Conservation (phyloP, 2,329 filamentous ascomycete genomes). For the Alternaria brassicae region DNA sequence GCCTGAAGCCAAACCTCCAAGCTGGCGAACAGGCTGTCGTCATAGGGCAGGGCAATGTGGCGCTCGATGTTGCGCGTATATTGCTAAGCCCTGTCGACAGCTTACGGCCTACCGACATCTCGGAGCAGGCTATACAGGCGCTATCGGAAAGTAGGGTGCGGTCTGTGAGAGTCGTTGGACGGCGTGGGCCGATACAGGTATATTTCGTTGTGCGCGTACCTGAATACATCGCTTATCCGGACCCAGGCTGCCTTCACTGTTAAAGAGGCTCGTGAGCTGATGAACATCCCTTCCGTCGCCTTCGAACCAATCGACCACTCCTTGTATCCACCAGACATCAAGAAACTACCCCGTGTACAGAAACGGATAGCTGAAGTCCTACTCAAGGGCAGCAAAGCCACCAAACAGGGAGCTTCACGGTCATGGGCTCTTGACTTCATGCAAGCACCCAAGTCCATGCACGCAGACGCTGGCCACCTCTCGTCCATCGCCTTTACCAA, state of each 20-base stretch:
- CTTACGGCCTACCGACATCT: constrained; percentile 85
- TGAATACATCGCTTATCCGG: neutral
- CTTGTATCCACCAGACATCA: constrained; percentile 72
- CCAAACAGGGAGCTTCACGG: constrained; percentile 61
- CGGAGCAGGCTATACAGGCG: constrained; percentile 78
- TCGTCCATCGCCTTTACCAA: constrained; percentile 72
- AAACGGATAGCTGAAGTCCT: constrained; percentile 83
- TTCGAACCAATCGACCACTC: constrained; percentile 73
- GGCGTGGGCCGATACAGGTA: constrained; percentile 87
- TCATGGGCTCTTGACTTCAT: constrained; percentile 88
- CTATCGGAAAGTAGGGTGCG: constrained; percentile 76
- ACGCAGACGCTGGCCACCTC: constrained; percentile 61
- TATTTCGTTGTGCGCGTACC: constrained; percentile 19
- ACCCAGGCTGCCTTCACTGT: constrained; percentile 87
- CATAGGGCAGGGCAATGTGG: constrained; percentile 95
- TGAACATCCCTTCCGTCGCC: constrained; percentile 74
- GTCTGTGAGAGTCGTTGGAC: constrained; percentile 84
- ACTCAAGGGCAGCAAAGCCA: constrained; percentile 71
- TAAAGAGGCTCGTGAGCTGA: constrained; percentile 88
- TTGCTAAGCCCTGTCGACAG: constrained; percentile 77
- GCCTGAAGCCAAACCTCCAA: constrained; percentile 75
- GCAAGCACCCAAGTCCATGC: constrained; percentile 76
- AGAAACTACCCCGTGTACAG: constrained; percentile 75
- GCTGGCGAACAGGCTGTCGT: constrained; percentile 82
- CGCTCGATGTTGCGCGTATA: constrained; percentile 89